Conservation (phyloP, 129 eudicot genomes). For the Tagetes erecta region DNA sequence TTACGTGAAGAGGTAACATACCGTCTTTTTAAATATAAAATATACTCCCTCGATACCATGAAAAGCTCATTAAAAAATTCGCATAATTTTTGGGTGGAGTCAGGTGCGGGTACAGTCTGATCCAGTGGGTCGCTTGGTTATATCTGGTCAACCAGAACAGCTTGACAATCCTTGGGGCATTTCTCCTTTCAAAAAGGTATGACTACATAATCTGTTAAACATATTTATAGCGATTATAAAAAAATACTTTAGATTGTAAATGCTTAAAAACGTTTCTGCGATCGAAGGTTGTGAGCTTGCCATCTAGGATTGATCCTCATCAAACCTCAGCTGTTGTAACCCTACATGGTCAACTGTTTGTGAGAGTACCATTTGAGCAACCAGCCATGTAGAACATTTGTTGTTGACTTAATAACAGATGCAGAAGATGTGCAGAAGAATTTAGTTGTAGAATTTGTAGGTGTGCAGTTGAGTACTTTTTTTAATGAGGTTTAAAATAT, state of each 20-base stretch:
- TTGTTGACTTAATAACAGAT: not conserved
- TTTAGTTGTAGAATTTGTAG: constrained; percentile 19
- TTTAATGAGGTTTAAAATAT: constrained; percentile 2
- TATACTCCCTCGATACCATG: not conserved
- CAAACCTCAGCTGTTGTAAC: constrained; percentile 98
- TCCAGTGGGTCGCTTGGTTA: constrained; percentile 92
- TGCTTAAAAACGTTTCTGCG: not conserved
- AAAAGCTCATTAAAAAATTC: not conserved
- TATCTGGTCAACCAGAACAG: constrained; percentile 90
- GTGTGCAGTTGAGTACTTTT: constrained; percentile 21
- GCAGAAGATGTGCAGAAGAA: constrained; percentile 12
- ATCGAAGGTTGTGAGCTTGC: constrained; percentile 77
- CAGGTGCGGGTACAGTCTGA: constrained; percentile 98
- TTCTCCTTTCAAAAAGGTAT: constrained; percentile 85
- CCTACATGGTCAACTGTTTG: constrained; percentile 89
- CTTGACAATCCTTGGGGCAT: constrained; percentile 95
- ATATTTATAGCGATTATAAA: not conserved
- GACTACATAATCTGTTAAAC: not conserved
- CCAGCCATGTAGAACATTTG: constrained; percentile 34
- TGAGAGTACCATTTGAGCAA: constrained; percentile 95
- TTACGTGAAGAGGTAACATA: constrained; percentile 69
- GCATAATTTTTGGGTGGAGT: constrained; percentile 19
- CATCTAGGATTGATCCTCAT: constrained; percentile 94
- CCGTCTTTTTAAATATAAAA: not conserved
- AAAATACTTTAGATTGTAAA: not conserved